Evolutionary conservation across 768 basidiomycete species (phyloP).

Genomic region (Amanita muscaria): DNA sequence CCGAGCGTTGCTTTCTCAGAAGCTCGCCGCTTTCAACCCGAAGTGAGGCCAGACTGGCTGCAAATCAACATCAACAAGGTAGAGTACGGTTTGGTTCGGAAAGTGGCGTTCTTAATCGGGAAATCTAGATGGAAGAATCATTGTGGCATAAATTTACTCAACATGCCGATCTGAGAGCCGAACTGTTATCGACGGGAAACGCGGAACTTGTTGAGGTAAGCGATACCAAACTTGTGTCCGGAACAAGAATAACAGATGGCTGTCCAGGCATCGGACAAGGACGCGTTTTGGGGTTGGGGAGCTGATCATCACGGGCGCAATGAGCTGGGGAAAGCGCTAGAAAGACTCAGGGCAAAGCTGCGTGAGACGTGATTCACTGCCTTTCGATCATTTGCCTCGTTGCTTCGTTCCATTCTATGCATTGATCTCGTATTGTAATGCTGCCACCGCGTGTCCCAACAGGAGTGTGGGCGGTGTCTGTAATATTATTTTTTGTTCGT

Average conservation of each 20-base stretch:
- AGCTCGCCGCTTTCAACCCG: slow-evolving; percentile 54
- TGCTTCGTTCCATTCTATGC: slow-evolving; percentile 14
- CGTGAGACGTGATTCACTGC: slow-evolving; percentile 23
- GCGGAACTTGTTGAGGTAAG: slow-evolving; percentile 62
- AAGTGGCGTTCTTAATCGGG: neutral
- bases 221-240: neutral
- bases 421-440: slow-evolving; percentile 11
- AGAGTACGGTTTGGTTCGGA: slow-evolving; percentile 2
- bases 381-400: slow-evolving; percentile 22
- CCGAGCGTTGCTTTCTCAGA: slow-evolving; percentile 61
- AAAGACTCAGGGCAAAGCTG: slow-evolving; percentile 49
- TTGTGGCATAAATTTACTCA: slow-evolving; percentile 66
- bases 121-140: slow-evolving; percentile 52
- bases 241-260: slow-evolving; percentile 2
- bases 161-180: slow-evolving; percentile 46
- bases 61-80: slow-evolving; percentile 62
- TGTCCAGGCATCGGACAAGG: slow-evolving; percentile 59
- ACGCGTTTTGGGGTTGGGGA: slow-evolving; percentile 74
- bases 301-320: slow-evolving; percentile 58
- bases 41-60: slow-evolving; percentile 59
- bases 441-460: slow-evolving; percentile 21
- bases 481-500: slow-evolving; percentile 4
- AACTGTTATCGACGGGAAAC: slow-evolving; percentile 57
- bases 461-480: slow-evolving; percentile 6
- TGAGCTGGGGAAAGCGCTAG: slow-evolving; percentile 65